phyloP scores from a whole-genome alignment of 106 monocot species.

The Dendrobium chrysotoxum region DNA sequence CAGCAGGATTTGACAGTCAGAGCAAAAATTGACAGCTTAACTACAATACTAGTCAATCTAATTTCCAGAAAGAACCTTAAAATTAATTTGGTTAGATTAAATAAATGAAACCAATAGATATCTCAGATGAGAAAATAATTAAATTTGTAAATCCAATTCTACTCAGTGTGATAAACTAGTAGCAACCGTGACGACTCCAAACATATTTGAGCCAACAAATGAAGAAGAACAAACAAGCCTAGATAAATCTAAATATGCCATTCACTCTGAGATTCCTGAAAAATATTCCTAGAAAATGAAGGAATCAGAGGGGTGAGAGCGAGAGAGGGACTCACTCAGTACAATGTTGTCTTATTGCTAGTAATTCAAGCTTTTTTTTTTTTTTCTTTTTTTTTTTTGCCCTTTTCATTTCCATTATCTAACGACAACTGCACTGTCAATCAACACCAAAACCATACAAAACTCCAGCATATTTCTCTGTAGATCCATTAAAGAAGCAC shows the following conservation, averaged over 20 bases:
- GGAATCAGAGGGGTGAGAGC: not conserved
- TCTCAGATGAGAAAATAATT: not conserved
- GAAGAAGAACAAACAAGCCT: not conserved
- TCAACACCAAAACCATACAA: constrained; percentile 21
- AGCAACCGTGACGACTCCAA: not conserved
- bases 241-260: not conserved
- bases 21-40: too few relatives aligned
- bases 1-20: too few relatives aligned
- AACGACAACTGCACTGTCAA: not conserved
- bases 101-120: not conserved
- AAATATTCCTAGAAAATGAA: not conserved
- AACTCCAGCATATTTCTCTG: constrained; percentile 17
- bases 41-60: too few relatives aligned
- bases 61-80: too few relatives aligned
- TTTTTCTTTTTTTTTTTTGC: not conserved
- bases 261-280: not conserved
- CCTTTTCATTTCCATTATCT: not conserved
- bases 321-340: not conserved
- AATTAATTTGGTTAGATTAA: not conserved
- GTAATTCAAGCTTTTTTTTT: not conserved
- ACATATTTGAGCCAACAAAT: not conserved
- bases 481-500: constrained; percentile 18
- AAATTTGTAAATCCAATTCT: not conserved
- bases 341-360: not conserved
- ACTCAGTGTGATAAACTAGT: not conserved